Conservation (phyloP, 1,284 basidiomycete genomes). For the Earliella scabrosa region DNA sequence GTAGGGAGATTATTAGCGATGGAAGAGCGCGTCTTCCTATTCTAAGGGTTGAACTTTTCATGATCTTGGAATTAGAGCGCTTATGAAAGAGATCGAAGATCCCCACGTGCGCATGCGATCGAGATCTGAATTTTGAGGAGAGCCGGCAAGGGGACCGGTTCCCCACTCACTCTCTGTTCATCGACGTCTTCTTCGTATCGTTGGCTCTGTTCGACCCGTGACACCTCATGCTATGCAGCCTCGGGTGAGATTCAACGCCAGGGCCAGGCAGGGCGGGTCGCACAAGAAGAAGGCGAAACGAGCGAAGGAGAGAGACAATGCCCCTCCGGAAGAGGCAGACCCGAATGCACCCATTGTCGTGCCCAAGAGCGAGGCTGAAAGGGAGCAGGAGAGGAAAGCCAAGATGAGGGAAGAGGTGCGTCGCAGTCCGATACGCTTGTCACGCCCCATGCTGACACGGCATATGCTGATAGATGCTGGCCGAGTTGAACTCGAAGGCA, state of each 20-base stretch:
- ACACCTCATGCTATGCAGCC: conserved; percentile 3
- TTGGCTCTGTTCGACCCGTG: neutral
- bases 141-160: neutral
- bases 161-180: neutral
- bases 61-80: no score
- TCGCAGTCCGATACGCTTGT: neutral
- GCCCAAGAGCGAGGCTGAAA: conserved; percentile 64
- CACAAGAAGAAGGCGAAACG: conserved; percentile 56
- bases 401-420: conserved; percentile 67
- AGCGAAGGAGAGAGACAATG: conserved; percentile 20
- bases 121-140: conserved; percentile 27
- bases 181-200: neutral
- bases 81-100: neutral
- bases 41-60: no score
- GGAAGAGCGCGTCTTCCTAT: no score
- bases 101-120: conserved; percentile 3
- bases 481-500: conserved; percentile 72
- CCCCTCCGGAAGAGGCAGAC: conserved; percentile 38
- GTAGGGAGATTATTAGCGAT: no score
- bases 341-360: conserved; percentile 64
- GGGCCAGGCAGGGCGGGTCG: conserved; percentile 56
- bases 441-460: neutral
- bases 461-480: conserved; percentile 40
- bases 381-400: conserved; percentile 62
- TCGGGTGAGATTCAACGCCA: conserved; percentile 53